phyloP scores from a whole-genome alignment of 2,329 filamentous ascomycete species.

The Zymoseptoria tritici region DNA sequence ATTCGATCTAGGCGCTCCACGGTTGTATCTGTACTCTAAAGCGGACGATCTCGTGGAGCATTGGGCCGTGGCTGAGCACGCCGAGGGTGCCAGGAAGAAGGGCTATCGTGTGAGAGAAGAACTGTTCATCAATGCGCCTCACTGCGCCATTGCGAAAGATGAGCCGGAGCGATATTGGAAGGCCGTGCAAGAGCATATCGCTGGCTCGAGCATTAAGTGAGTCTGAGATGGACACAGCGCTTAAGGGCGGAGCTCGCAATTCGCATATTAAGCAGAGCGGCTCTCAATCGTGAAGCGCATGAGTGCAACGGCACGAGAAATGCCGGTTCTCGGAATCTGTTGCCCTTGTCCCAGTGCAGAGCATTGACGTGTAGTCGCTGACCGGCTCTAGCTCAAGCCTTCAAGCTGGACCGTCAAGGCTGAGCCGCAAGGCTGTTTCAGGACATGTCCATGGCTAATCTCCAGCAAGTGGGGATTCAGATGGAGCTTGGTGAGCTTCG shows the following conservation, averaged over 20 bases:
- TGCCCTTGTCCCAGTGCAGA: not conserved
- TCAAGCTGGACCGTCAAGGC: no score
- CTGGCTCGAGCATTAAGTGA: not conserved
- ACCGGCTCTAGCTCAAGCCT: no score
- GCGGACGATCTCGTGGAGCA: conserved; percentile 51
- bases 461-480: not conserved
- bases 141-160: conserved; percentile 53
- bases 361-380: no score
- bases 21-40: conserved; percentile 53
- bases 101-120: conserved; percentile 47
- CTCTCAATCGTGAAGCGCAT: not conserved
- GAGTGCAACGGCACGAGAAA: not conserved
- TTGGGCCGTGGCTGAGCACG: conserved; percentile 50
- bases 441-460: not conserved
- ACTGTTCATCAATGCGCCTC: conserved; percentile 51
- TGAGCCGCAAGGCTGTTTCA: no score
- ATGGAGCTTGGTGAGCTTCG: not conserved
- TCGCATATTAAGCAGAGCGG: not conserved
- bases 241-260: not conserved
- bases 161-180: conserved; percentile 52
- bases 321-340: not conserved
- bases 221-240: not conserved
- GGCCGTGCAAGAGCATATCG: conserved; percentile 18
- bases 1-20: conserved; percentile 23
- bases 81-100: conserved; percentile 38